phyloP scores from a whole-genome alignment of 257 asterid species.

The Echites panduratus region DNA sequence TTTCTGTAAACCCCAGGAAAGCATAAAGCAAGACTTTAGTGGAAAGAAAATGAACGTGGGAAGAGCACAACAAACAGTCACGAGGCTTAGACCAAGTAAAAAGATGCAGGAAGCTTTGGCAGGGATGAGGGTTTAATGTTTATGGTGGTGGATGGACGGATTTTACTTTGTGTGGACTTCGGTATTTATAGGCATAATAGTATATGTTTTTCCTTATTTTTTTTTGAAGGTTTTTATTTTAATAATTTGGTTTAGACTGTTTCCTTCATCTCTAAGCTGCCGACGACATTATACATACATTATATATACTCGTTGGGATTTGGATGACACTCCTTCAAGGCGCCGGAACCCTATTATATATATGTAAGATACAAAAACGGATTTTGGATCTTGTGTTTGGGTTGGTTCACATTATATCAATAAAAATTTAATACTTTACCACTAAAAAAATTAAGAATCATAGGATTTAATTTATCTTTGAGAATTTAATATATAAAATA shows the following conservation, averaged over 20 bases:
- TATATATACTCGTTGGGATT: neutral
- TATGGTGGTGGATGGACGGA: slow-evolving; percentile 11
- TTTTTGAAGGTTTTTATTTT: neutral
- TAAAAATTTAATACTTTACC: no score
- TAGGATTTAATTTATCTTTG: no score
- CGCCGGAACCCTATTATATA: no score
- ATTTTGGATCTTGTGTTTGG: no score
- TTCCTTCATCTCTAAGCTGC: slow-evolving; percentile 21
- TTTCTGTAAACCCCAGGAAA: neutral
- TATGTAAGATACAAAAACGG: no score
- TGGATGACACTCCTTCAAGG: neutral
- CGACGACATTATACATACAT: slow-evolving; percentile 21
- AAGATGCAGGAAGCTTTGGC: neutral
- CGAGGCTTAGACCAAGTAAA: neutral
- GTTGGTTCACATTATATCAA: no score
- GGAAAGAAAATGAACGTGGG: no score
- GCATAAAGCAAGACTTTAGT: no score
- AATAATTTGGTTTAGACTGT: neutral
- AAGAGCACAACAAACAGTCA: no score
- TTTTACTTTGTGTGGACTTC: slow-evolving; percentile 12
- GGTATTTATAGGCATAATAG: slow-evolving; percentile 36
- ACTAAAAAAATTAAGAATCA: no score
- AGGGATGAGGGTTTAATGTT: neutral
- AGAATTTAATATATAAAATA: no score
- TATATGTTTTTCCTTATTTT: neutral